Evolutionary conservation across 1,284 basidiomycete species (phyloP).

Genomic region (Ganoderma lingzhi): DNA sequence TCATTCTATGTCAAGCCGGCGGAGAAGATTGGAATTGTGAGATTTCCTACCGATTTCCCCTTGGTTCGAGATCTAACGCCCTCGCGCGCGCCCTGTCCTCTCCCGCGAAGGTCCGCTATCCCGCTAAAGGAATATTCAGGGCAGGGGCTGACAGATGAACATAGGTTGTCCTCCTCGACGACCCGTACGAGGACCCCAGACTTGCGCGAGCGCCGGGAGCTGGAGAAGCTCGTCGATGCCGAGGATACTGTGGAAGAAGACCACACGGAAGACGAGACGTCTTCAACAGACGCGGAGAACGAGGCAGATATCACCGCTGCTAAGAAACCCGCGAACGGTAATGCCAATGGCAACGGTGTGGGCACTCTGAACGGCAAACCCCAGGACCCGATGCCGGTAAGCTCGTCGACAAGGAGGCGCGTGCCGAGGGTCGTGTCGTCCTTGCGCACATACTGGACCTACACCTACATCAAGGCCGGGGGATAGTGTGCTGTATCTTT

Average conservation of each 20-base stretch:
- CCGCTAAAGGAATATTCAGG: constrained; percentile 8
- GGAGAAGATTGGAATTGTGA: constrained; percentile 81
- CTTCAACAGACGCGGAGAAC: constrained; percentile 42
- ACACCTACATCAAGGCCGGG: constrained; percentile 67
- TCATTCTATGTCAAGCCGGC: constrained; percentile 76
- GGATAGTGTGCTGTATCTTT: constrained; percentile 62
- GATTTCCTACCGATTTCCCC: neutral
- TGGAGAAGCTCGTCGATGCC: constrained; percentile 57
- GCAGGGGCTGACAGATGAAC: constrained; percentile 35
- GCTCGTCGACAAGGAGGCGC: constrained; percentile 67
- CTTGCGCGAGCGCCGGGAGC: constrained; percentile 58
- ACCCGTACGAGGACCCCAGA: constrained; percentile 72
- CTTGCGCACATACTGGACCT: constrained; percentile 55
- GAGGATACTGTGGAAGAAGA: constrained; percentile 51
- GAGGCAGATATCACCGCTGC: constrained; percentile 47
- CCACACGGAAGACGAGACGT: constrained; percentile 25
- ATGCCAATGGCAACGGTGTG: constrained; percentile 24
- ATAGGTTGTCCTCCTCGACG: constrained; percentile 84
- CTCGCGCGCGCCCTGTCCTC: constrained; percentile 75
- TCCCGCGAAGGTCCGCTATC: constrained; percentile 56
- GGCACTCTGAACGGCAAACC: neutral
- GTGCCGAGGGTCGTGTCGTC: constrained; percentile 72
- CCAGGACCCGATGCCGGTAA: constrained; percentile 50
- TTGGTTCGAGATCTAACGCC: constrained; percentile 31
- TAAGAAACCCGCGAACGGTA: constrained; percentile 15